These are phyloP conservation scores for Danielozyma ontarioensis DNA, from an alignment of 805 yeast genomes.

Conservation along the genomic window DNA sequence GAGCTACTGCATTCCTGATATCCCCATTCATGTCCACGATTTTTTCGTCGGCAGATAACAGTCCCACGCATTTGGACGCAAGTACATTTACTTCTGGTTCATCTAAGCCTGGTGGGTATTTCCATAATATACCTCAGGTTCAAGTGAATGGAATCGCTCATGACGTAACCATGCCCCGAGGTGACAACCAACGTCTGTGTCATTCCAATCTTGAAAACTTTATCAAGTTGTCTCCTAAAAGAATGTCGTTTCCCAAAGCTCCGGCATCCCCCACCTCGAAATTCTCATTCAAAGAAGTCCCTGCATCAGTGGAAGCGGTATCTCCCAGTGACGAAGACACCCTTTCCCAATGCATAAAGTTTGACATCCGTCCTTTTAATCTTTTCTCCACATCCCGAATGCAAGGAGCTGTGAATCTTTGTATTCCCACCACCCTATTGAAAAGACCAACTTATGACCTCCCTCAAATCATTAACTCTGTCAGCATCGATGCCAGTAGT, in stretches of 20 bases:
- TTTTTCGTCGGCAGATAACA: too few relatives aligned
- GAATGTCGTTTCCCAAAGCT: slow-evolving; percentile 1
- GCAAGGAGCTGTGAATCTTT: slow-evolving; percentile 29
- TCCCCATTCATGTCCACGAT: too few relatives aligned
- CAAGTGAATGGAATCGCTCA: too few relatives aligned
- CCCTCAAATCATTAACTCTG: slow-evolving; percentile 25
- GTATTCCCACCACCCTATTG: slow-evolving; percentile 41
- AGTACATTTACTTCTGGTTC: too few relatives aligned
- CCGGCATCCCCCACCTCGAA: slow-evolving; percentile 13
- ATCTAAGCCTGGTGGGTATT: too few relatives aligned
- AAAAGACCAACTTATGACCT: slow-evolving; percentile 33
- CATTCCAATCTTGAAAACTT: too few relatives aligned
- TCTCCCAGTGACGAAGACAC: background rate
- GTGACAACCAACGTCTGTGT: too few relatives aligned
- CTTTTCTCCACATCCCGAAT: slow-evolving; percentile 26
- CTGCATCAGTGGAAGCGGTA: slow-evolving; percentile 1
- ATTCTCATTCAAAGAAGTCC: slow-evolving; percentile 6
- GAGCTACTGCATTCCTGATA: too few relatives aligned
- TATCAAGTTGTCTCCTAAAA: background rate
- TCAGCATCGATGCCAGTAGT: slow-evolving; percentile 17
- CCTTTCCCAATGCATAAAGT: slow-evolving; percentile 8
- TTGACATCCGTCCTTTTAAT: slow-evolving; percentile 39
- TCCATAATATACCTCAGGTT: too few relatives aligned
- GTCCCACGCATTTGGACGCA: too few relatives aligned
- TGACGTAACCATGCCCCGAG: too few relatives aligned